Evolutionary conservation across 495 filamentous ascomycete genomes (phyloP), one percentile per base, ranked within the genome.

Genomic region (Penicillium goetzii): DNA sequence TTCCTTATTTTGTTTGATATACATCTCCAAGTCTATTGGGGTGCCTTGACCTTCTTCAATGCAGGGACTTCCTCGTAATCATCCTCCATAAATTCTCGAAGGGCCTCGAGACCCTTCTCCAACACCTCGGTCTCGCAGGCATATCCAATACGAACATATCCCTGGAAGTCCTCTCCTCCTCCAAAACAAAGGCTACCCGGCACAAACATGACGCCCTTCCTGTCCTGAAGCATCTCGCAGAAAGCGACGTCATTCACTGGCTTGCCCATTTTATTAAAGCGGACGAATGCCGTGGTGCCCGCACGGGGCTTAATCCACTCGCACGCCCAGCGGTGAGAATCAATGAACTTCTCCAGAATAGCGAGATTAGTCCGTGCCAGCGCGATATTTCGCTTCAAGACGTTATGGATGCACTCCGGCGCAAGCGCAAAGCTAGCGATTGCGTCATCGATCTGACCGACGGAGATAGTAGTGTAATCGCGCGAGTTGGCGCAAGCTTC

Each of bases 401-500:
- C 77, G 21, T 80, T 78, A 25, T 90, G 83, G n/a, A 92, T 79
- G 14, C 90, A 88, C 14, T 80, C 71, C 14, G 76, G 74, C 11
- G 83, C 83, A 4, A 96, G 78, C 1, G 93, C 92, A 65, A 86
- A 93, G 50, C 86, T 82, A 10, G 93, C 93, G 15, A 97, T 81
- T 38, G 85, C 84, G 69, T 96, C 92, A 73, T 94, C 92, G 17
- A 97, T 78, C 74, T 91, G 89, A 40, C 87, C 88, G 0, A 96
- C 92, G 28, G 89, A 90, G 66, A 96, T 97, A 12, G 88, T 91
- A 4, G 92, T 95, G 80, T 93, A 97, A 72, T 96, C 86, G 23
- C 93, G 81, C 1, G 89, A 86, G 7, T 76, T 65, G 5, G 89
- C 86, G 47, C 88, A 81, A n/a, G 83, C 76, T 56, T 90, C 85